Evolutionary conservation across 164 flowering plant species (phyloP).

Genomic region (Vitis cinerea): DNA sequence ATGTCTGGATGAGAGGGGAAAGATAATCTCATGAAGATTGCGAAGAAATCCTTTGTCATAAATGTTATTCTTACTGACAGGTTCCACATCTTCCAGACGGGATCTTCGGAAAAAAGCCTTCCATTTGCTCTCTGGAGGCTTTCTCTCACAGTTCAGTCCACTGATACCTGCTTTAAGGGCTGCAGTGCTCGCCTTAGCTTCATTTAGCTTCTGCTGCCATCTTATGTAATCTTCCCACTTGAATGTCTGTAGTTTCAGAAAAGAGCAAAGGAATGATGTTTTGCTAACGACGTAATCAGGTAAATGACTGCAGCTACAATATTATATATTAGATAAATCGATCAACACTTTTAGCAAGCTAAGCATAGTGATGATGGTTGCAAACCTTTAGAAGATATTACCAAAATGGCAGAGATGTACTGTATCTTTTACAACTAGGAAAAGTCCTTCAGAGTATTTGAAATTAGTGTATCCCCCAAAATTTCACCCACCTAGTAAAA

Average conservation of each 20-base stretch:
- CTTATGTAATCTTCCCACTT: constrained; percentile 86
- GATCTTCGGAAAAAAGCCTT: constrained; percentile 60
- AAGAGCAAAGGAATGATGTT: background rate
- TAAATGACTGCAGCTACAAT: background rate
- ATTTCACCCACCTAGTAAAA: too few species aligned
- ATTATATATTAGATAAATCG: background rate
- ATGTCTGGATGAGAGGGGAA: constrained; percentile 66
- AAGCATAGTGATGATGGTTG: too few species aligned
- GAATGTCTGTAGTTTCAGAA: constrained; percentile 50
- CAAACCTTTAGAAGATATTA: too few species aligned
- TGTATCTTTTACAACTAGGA: too few species aligned
- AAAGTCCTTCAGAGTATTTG: too few species aligned
- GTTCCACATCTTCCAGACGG: constrained; percentile 41
- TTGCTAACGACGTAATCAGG: too few species aligned
- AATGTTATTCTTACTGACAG: constrained; percentile 52
- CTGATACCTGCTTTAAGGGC: constrained; percentile 74
- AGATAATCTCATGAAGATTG: constrained; percentile 61
- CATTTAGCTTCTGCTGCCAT: constrained; percentile 70
- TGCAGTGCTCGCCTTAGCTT: constrained; percentile 74
- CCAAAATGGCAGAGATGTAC: too few species aligned
- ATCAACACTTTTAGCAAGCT: too few species aligned
- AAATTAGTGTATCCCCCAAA: too few species aligned
- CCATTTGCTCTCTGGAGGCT: constrained; percentile 69
- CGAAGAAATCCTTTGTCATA: constrained; percentile 64
- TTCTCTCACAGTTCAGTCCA: constrained; percentile 45